These are phyloP conservation scores for Sphaceloma murrayae DNA, from an alignment of 2,329 filamentous ascomycete species.

Conservation along the genomic window DNA sequence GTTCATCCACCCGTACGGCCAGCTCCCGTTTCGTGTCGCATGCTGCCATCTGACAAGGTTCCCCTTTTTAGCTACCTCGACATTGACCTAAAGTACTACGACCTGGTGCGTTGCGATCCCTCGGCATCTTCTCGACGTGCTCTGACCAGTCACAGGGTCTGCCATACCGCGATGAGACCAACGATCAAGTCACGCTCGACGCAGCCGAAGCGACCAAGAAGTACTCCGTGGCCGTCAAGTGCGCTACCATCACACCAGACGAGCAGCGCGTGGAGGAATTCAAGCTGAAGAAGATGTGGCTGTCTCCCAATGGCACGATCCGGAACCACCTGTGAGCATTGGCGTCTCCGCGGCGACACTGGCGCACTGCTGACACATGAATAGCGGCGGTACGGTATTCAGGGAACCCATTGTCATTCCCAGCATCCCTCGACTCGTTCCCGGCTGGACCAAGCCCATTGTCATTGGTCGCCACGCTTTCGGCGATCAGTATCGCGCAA, in stretches of 20 bases:
- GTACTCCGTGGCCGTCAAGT: constrained; percentile 98
- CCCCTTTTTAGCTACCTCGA: constrained; percentile 59
- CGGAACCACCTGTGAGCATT: constrained; percentile 48
- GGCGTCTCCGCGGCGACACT: not conserved
- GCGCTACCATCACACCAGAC: constrained; percentile 96
- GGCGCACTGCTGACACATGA: not conserved
- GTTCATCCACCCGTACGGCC: constrained; percentile 70
- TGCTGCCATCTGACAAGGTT: not conserved
- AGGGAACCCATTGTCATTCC: constrained; percentile 97
- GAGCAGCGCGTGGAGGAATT: constrained; percentile 96
- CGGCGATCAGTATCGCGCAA: constrained; percentile 96
- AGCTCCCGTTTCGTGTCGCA: constrained; percentile 12
- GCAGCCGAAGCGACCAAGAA: constrained; percentile 97
- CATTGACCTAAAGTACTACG: constrained; percentile 71
- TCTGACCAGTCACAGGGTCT: constrained; percentile 50
- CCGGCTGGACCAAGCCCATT: constrained; percentile 97
- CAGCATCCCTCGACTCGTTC: constrained; percentile 82
- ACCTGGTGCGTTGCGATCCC: constrained; percentile 38
- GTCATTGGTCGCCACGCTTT: constrained; percentile 98
- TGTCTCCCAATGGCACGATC: constrained; percentile 89
- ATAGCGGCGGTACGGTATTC: constrained; percentile 85
- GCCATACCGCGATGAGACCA: constrained; percentile 88
- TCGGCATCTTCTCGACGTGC: not conserved
- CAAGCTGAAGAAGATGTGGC: constrained; percentile 99
- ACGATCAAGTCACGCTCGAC: constrained; percentile 91